These are phyloP conservation scores for Neodidymelliopsis sp. DNA, from an alignment of 2,329 filamentous ascomycete genomes.

Conservation along the genomic window DNA sequence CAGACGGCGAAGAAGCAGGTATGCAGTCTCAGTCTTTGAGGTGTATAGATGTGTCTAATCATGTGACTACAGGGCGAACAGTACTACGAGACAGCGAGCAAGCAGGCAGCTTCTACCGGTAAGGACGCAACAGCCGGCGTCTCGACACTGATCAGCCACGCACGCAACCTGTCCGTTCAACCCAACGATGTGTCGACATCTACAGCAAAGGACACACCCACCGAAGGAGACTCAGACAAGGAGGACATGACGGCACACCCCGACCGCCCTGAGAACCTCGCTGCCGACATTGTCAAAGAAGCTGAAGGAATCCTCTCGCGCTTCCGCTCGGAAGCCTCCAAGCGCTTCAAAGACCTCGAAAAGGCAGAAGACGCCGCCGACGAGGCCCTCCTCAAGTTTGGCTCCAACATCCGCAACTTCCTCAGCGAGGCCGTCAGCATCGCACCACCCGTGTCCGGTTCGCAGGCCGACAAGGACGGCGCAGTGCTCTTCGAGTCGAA, in stretches of 20 bases:
- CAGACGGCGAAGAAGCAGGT: slow-evolving; percentile 94
- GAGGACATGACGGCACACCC: slow-evolving; percentile 42
- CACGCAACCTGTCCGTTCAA: slow-evolving; percentile 72
- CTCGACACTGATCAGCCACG: slow-evolving; percentile 75
- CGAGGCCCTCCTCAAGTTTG: slow-evolving; percentile 91
- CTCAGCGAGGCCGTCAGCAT: slow-evolving; percentile 89
- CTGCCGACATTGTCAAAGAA: slow-evolving; percentile 61
- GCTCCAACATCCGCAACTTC: slow-evolving; percentile 87
- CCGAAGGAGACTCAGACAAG: slow-evolving; percentile 24
- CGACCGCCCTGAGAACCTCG: slow-evolving; percentile 54
- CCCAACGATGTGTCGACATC: slow-evolving; percentile 30
- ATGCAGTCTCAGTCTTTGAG: slow-evolving; percentile 33
- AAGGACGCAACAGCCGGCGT: slow-evolving; percentile 85
- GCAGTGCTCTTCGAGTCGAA: slow-evolving; percentile 91
- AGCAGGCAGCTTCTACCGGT: slow-evolving; percentile 81
- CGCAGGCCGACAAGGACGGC: slow-evolving; percentile 53
- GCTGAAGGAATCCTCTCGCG: slow-evolving; percentile 75
- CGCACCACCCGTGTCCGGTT: slow-evolving; percentile 69
- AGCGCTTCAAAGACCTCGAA: slow-evolving; percentile 87
- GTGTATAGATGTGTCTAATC: slow-evolving; percentile 7
- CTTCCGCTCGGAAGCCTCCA: slow-evolving; percentile 78
- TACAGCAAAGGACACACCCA: slow-evolving; percentile 18
- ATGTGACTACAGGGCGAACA: slow-evolving; percentile 71
- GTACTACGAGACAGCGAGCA: slow-evolving; percentile 81
- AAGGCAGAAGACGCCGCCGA: slow-evolving; percentile 94